Evolutionary conservation across 805 yeast species (phyloP), one percentile per base, ranked within the genome.

Genomic region (Metschnikowia picachoensis): DNA sequence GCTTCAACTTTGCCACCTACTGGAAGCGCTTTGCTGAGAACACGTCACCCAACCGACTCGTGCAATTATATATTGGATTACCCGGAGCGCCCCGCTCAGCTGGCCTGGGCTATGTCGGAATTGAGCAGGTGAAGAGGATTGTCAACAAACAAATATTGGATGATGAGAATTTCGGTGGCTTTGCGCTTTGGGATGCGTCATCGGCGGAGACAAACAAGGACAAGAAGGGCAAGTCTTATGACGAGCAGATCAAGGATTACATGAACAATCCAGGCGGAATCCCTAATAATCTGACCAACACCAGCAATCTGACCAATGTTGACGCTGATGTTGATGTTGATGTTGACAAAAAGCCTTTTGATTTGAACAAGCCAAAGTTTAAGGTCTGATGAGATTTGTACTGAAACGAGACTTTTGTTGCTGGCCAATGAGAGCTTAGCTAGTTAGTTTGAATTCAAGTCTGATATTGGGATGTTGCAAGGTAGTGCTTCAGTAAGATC

Each of bases 121-220:
- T 59, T 14, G 42, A 43, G 25, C 49, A 50, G 13, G 60, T 67
- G 29, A 37, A 51, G 38, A 14, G 48, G 15, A 51, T 55, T 34
- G 46, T 59, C 10, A 37, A 44, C 29, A 41, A 36, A 25, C 37
- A 16, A 5, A 41, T 52, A 30, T 27, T 43, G 31, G 28, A 36
- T 25, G 53, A 53, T 34, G 43, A 58, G 10, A 52, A 58, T 49
- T 78, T 90, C 55, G 84, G 85, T 20, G 86, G 90, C 29, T 78
- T 90, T 58, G 80, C 85, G 76, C 68, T 90, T 50, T 91, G 97
- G 97, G 96, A 89, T 55, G 86, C 89, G n/a, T 72, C 84, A 9
- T 79, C 79, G 53, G 78, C 78, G 14, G 74, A 76, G 56, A 64
- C 71, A 47, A 74, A 78, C 53, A 41, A 38, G 20, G 70, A 74